Conservation (phyloP, 495 filamentous ascomycete species). For the Xylaria scruposa region DNA sequence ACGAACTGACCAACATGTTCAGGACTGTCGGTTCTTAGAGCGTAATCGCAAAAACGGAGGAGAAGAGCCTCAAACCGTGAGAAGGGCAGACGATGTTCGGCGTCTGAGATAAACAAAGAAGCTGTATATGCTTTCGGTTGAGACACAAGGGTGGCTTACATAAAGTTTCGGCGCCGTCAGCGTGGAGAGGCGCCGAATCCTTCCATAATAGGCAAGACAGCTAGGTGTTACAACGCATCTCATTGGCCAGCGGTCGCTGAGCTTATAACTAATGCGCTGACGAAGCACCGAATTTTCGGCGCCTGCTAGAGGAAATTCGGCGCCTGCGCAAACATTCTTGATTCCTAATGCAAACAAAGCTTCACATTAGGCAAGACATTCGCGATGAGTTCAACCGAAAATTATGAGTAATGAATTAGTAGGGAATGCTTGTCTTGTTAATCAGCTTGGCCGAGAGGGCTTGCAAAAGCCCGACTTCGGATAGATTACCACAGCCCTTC, state of each 20-base stretch:
- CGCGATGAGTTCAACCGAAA: background rate
- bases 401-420: background rate
- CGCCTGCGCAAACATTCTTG: background rate
- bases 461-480: background rate
- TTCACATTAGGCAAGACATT: background rate
- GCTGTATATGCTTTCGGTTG: too few relatives aligned
- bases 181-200: background rate
- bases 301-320: background rate
- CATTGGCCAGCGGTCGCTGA: background rate
- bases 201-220: background rate
- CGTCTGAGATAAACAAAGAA: background rate
- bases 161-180: background rate
- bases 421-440: background rate
- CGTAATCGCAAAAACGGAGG: background rate
- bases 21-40: background rate
- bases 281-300: background rate
- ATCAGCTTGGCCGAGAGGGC: background rate
- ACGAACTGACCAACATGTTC: background rate
- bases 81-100: background rate
- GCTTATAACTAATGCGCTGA: background rate
- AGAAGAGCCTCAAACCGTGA: background rate
- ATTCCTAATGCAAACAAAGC: background rate
- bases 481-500: background rate
- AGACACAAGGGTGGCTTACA: background rate
- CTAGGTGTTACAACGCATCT: background rate